These are phyloP conservation scores for Borovskyia barvae DNA, from an alignment of 208 protist species.

Conservation along the genomic window DNA sequence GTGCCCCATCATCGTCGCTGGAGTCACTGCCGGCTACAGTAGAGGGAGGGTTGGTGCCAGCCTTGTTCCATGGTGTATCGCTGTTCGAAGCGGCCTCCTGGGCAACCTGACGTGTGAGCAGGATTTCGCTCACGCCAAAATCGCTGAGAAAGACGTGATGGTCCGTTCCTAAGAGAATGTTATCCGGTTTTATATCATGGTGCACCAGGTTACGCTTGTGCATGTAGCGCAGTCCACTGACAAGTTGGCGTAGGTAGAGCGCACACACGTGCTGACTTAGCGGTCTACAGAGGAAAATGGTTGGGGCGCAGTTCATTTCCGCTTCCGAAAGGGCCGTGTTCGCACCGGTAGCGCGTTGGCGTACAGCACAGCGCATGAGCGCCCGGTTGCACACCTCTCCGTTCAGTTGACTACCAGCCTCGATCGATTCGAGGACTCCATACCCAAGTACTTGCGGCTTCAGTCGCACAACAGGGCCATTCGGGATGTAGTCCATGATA, in stretches of 20 bases:
- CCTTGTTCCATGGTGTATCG: not conserved
- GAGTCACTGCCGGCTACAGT: not conserved
- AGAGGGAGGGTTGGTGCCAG: not conserved
- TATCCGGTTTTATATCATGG: slow-evolving; percentile 84
- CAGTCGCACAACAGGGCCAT: slow-evolving; percentile 65
- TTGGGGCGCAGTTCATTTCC: slow-evolving; percentile 29
- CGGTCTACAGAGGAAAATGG: slow-evolving; percentile 42
- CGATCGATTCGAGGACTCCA: slow-evolving; percentile 23
- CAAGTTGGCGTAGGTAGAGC: slow-evolving; percentile 68
- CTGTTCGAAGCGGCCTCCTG: slow-evolving; percentile 6
- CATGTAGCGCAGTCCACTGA: slow-evolving; percentile 73
- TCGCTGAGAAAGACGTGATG: slow-evolving; percentile 66
- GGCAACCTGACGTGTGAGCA: slow-evolving; percentile 14
- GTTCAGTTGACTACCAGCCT: slow-evolving; percentile 27
- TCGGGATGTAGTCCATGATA: slow-evolving; percentile 91
- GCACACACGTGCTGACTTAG: slow-evolving; percentile 37
- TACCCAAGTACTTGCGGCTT: slow-evolving; percentile 32
- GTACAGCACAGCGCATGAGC: slow-evolving; percentile 40
- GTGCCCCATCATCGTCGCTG: not conserved
- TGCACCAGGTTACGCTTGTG: slow-evolving; percentile 74
- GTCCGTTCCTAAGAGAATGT: slow-evolving; percentile 60
- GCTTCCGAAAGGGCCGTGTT: slow-evolving; percentile 17
- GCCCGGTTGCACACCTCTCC: slow-evolving; percentile 29
- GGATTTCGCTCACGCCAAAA: slow-evolving; percentile 78
- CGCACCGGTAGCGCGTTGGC: slow-evolving; percentile 14